Conservation (phyloP, 208 protist species). For the Wallacemonas sp. region DNA sequence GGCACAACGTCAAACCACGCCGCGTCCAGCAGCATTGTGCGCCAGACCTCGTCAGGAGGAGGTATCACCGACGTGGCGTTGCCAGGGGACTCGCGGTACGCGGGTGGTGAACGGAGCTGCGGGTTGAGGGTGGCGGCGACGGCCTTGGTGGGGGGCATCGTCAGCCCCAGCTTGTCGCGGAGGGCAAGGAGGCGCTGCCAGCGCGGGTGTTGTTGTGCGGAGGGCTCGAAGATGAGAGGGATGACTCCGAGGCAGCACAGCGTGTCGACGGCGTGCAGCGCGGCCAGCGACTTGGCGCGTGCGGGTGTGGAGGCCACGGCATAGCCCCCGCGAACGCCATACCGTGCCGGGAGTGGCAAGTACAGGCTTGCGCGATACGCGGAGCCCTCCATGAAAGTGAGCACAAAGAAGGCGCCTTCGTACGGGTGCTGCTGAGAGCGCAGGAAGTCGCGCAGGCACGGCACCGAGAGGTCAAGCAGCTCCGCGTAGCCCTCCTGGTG, state of each 20-base stretch:
- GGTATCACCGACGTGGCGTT: slow-evolving; percentile 20
- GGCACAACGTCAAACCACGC: slow-evolving; percentile 53
- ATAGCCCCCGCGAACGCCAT: slow-evolving; percentile 67
- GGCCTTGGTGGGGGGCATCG: slow-evolving; percentile 24
- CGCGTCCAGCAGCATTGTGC: slow-evolving; percentile 46
- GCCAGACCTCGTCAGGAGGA: slow-evolving; percentile 45
- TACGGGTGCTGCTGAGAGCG: slow-evolving; percentile 45
- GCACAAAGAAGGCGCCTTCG: slow-evolving; percentile 45
- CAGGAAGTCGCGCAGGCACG: slow-evolving; percentile 58
- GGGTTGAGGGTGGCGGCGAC: slow-evolving; percentile 4
- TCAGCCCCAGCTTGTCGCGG: slow-evolving; percentile 43
- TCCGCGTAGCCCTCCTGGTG: slow-evolving; percentile 18
- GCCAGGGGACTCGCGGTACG: slow-evolving; percentile 37
- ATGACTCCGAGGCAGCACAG: slow-evolving; percentile 56
- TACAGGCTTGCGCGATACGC: slow-evolving; percentile 60
- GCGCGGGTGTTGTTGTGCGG: slow-evolving; percentile 6
- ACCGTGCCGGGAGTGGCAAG: slow-evolving; percentile 59
- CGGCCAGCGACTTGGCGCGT: slow-evolving; percentile 24
- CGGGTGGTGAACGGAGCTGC: slow-evolving; percentile 48
- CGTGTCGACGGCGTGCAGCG: slow-evolving; percentile 58
- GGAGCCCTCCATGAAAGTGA: slow-evolving; percentile 23
- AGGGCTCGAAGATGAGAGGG: slow-evolving; percentile 22
- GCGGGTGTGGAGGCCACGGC: slow-evolving; percentile 36
- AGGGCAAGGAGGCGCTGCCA: slow-evolving; percentile 44
- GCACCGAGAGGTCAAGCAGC: slow-evolving; percentile 30